A percentile compares a stretch with the other conserved stretches of the same genome.
Evolutionary conservation across 2,329 filamentous ascomycete species (phyloP).

Genomic region (Ascochyta clinopodiicola): DNA sequence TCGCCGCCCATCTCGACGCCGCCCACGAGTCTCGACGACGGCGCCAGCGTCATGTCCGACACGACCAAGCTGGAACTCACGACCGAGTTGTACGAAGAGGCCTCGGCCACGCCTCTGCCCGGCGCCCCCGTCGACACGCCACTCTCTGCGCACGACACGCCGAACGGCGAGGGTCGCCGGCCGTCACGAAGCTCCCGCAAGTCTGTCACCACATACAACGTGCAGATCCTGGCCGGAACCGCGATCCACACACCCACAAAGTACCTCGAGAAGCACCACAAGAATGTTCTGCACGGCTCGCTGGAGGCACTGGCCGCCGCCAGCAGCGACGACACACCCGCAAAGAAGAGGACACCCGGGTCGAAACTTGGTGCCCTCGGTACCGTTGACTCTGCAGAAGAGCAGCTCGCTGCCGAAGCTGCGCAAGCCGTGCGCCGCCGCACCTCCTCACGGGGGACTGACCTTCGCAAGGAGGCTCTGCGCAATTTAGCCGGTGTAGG

Average conservation of each 20-base stretch:
- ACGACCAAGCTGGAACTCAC: constrained; percentile 39
- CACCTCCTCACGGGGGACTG: constrained; percentile 40
- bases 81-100: constrained; percentile 31
- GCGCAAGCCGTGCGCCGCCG: constrained; percentile 44
- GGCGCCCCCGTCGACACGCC: constrained; percentile 22
- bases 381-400: constrained; percentile 34
- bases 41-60: constrained; percentile 60
- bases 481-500: constrained; percentile 40
- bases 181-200: constrained; percentile 61
- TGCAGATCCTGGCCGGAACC: constrained; percentile 68
- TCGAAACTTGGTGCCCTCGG: constrained; percentile 20
- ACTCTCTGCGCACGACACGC: constrained; percentile 21
- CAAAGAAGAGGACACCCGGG: constrained; percentile 29
- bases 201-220: constrained; percentile 69
- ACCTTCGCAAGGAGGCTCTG: constrained; percentile 44
- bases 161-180: constrained; percentile 36
- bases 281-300: constrained; percentile 44
- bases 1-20: constrained; percentile 66
- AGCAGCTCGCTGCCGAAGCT: constrained; percentile 41
- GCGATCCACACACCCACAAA: constrained; percentile 63
- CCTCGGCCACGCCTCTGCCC: constrained; percentile 8
- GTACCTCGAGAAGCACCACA: constrained; percentile 48
- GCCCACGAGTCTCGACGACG: constrained; percentile 70
- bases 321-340: constrained; percentile 19
- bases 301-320: constrained; percentile 26